Conservation (phyloP, 345 rosid genomes). For the Orychophragmus violaceus region DNA sequence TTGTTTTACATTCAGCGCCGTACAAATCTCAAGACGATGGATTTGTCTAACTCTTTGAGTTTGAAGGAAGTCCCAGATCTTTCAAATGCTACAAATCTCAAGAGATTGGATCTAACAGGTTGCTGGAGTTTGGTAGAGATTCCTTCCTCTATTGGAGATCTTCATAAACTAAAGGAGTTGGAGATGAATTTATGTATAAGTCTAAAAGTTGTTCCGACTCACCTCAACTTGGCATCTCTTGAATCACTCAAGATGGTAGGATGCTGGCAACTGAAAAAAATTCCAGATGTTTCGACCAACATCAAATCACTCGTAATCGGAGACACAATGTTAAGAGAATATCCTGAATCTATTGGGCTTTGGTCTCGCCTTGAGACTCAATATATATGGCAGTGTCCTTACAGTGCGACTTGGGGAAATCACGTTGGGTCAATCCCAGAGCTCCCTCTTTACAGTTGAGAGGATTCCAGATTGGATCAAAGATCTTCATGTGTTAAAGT, state of each 20-base stretch:
- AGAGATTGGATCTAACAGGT: neutral
- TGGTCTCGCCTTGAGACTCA: neutral
- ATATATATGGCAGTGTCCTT: neutral
- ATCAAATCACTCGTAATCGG: neutral
- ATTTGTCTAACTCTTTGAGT: neutral
- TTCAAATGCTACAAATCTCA: slow-evolving; percentile 21
- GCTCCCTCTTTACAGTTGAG: neutral
- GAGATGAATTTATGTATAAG: neutral
- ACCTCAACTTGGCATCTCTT: slow-evolving; percentile 11
- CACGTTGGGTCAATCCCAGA: neutral
- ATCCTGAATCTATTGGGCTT: neutral
- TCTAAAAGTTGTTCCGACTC: neutral
- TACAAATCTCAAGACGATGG: slow-evolving; percentile 12
- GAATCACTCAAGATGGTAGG: neutral
- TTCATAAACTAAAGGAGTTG: neutral
- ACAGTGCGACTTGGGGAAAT: neutral
- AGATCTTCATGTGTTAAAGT: neutral
- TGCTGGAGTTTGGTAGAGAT: slow-evolving; percentile 26
- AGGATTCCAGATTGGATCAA: neutral
- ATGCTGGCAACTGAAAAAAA: slow-evolving; percentile 12
- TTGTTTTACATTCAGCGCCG: slow-evolving; percentile 7
- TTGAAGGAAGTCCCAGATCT: slow-evolving; percentile 25
- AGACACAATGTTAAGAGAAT: neutral
- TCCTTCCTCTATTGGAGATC: slow-evolving; percentile 5
- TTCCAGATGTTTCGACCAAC: slow-evolving; percentile 8